phyloP scores from a whole-genome alignment of 2,329 filamentous ascomycete species.

The Penicillium sp. region DNA sequence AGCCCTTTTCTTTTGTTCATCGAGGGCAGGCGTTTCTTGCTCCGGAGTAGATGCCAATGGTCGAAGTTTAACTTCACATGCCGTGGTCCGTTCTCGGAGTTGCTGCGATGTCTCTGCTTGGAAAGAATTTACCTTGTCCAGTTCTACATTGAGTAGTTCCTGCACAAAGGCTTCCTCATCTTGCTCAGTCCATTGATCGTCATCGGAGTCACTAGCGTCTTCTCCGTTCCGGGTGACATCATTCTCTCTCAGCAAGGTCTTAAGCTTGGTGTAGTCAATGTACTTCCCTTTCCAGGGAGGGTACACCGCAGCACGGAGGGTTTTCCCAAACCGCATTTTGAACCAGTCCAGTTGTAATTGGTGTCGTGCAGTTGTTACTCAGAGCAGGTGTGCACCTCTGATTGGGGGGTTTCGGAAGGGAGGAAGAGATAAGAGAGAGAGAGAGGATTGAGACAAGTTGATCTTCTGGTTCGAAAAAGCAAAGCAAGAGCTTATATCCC shows the following conservation, averaged over 20 bases:
- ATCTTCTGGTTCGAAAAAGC: not conserved
- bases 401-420: not conserved
- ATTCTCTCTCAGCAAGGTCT: conserved; percentile 81
- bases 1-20: conserved; percentile 47
- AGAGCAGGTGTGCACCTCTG: conserved; percentile 3
- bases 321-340: conserved; percentile 90
- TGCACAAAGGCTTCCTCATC: conserved; percentile 94
- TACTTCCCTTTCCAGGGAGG: conserved; percentile 89
- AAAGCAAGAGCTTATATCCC: not conserved
- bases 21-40: conserved; percentile 33
- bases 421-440: not conserved
- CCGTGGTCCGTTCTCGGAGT: conserved; percentile 76
- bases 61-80: conserved; percentile 65
- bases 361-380: conserved; percentile 17
- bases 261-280: conserved; percentile 93
- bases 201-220: conserved; percentile 53
- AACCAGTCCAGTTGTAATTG: conserved; percentile 13
- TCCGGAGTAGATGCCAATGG: conserved; percentile 49
- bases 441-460: not conserved
- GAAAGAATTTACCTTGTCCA: conserved; percentile 92
- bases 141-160: conserved; percentile 88
- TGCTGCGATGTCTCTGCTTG: conserved; percentile 79
- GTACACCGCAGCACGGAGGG: conserved; percentile 76
- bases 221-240: conserved; percentile 45
- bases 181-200: conserved; percentile 78